Conservation (phyloP, 2,329 filamentous ascomycete genomes). For the Phoma herbarum region DNA sequence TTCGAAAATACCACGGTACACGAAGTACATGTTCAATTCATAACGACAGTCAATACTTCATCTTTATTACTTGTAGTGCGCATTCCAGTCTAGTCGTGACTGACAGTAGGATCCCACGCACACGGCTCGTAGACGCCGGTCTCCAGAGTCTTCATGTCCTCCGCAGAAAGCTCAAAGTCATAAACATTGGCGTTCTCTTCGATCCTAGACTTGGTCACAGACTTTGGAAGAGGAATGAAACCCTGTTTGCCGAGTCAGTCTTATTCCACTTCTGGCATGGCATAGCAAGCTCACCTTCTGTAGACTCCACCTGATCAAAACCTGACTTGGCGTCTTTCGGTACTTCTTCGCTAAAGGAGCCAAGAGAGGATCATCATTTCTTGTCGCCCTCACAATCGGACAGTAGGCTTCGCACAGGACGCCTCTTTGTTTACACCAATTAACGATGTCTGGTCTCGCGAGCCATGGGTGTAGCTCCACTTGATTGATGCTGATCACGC, state of each 20-base stretch:
- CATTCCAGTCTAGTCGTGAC: conserved; percentile 44
- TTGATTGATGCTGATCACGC: conserved; percentile 83
- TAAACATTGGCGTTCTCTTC: conserved; percentile 68
- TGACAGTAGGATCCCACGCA: conserved; percentile 65
- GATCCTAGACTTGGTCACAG: conserved; percentile 67
- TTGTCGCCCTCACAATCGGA: conserved; percentile 55
- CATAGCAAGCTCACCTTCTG: conserved; percentile 41
- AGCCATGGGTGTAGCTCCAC: conserved; percentile 89
- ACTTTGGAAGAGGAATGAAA: conserved; percentile 70
- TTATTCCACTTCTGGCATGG: too few relatives aligned
- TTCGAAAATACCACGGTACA: conserved; percentile 18
- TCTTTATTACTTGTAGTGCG: not conserved
- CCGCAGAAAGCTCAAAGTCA: conserved; percentile 66
- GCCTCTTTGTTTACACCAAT: conserved; percentile 72
- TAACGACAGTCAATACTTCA: conserved; percentile 12
- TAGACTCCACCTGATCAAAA: conserved; percentile 67
- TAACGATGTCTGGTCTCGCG: conserved; percentile 76
- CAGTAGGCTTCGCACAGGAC: conserved; percentile 60
- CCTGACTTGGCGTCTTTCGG: conserved; percentile 65
- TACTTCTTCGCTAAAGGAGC: conserved; percentile 63
- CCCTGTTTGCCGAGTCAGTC: conserved; percentile 52
- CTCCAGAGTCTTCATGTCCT: conserved; percentile 66
- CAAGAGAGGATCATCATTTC: conserved; percentile 63
- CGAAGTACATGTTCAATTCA: conserved; percentile 6
- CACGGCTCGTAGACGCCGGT: conserved; percentile 66